Evolutionary conservation across 2,329 filamentous ascomycete genomes (phyloP).

Genomic region (Cytospora schulzeri): DNA sequence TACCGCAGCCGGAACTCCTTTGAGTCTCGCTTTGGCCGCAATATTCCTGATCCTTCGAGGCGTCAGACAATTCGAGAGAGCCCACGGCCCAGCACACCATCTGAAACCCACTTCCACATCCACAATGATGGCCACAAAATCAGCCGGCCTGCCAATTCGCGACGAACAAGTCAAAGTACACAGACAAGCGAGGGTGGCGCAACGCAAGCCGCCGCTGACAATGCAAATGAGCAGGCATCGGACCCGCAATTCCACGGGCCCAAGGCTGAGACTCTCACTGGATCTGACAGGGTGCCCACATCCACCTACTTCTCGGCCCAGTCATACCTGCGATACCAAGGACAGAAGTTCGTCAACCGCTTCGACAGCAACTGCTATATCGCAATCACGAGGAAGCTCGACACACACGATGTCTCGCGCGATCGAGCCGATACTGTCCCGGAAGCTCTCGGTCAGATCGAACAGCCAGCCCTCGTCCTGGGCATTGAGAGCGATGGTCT

Average conservation of each 20-base stretch:
- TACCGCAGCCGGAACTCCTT: constrained; percentile 98
- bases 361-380: constrained; percentile 99
- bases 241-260: constrained; percentile 75
- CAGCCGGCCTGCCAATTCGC: constrained; percentile 55
- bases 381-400: constrained; percentile 94
- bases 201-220: background rate
- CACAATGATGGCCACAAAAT: constrained; percentile 80
- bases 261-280: constrained; percentile 52
- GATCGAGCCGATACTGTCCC: constrained; percentile 68
- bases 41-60: constrained; percentile 82
- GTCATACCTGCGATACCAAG: constrained; percentile 95
- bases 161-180: constrained; percentile 44
- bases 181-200: constrained; percentile 19
- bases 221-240: constrained; percentile 36
- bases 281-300: constrained; percentile 54
- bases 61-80: constrained; percentile 79
- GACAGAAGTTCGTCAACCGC: constrained; percentile 91
- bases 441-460: constrained; percentile 76
- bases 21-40: constrained; percentile 90
- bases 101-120: constrained; percentile 75
- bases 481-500: constrained; percentile 95
- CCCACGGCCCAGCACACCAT: constrained; percentile 61
- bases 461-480: constrained; percentile 87
- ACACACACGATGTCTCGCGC: constrained; percentile 92
- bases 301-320: constrained; percentile 97